phyloP scores from a whole-genome alignment of 805 yeast species.

The Vanderwaltozyma yarrowii region DNA sequence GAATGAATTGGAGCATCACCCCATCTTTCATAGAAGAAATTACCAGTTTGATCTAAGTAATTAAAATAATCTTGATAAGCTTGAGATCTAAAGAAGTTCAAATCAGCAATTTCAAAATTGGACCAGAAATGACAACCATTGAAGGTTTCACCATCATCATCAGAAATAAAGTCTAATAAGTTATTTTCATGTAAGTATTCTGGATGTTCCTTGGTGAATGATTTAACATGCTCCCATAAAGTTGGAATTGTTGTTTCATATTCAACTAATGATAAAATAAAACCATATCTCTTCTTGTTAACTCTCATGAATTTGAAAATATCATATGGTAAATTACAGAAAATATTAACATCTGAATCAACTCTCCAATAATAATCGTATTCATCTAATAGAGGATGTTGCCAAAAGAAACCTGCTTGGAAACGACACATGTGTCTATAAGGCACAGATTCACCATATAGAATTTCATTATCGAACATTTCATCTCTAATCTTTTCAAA shows the following conservation, averaged over 20 bases:
- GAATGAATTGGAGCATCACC: constrained; percentile 90
- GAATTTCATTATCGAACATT: constrained; percentile 36
- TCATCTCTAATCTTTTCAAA: constrained; percentile 37
- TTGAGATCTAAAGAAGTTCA: constrained; percentile 53
- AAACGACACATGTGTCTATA: constrained; percentile 60
- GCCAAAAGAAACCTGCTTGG: constrained; percentile 47
- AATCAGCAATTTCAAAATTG: constrained; percentile 64
- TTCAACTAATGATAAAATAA: constrained; percentile 56
- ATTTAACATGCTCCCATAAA: constrained; percentile 50
- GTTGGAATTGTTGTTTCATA: constrained; percentile 51
- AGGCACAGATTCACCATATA: constrained; percentile 53
- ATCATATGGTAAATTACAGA: constrained; percentile 55
- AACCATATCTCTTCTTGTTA: constrained; percentile 51
- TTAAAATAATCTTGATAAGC: constrained; percentile 52
- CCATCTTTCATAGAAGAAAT: constrained; percentile 83
- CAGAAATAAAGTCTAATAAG: constrained; percentile 49
- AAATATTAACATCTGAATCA: constrained; percentile 55
- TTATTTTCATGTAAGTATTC: constrained; percentile 36
- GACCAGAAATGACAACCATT: constrained; percentile 80
- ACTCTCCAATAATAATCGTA: constrained; percentile 70
- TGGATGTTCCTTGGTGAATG: constrained; percentile 37
- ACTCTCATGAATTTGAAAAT: constrained; percentile 51
- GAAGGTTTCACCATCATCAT: constrained; percentile 53
- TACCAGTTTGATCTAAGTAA: constrained; percentile 55
- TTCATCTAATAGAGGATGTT: constrained; percentile 43